Evolutionary conservation across 768 basidiomycete genomes (phyloP).

Genomic region (Naganishia kalamii): DNA sequence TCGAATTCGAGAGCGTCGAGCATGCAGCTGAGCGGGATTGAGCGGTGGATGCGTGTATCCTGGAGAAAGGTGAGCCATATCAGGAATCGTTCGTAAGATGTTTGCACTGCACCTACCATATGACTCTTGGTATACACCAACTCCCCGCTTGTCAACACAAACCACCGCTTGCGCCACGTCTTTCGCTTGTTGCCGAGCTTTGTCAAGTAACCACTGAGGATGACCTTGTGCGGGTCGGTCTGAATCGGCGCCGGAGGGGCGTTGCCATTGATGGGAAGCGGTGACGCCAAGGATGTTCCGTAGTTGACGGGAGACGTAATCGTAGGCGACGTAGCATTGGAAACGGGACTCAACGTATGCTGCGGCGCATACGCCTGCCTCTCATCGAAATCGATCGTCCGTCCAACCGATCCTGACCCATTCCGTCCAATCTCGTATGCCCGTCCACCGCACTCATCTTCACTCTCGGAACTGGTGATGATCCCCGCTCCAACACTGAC

Average conservation of each 20-base stretch:
- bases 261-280: neutral
- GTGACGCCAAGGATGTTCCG: neutral
- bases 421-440: neutral
- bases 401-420: neutral
- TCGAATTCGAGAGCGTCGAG: slow-evolving; percentile 88
- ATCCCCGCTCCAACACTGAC: neutral
- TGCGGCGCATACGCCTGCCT: neutral
- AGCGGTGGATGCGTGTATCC: slow-evolving; percentile 84
- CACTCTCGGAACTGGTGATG: slow-evolving; percentile 4
- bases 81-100: neutral
- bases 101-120: slow-evolving; percentile 62
- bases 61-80: slow-evolving; percentile 43
- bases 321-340: neutral
- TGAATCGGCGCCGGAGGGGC: slow-evolving; percentile 29
- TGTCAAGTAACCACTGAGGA: slow-evolving; percentile 87
- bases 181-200: slow-evolving; percentile 89
- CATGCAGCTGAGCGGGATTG: slow-evolving; percentile 75
- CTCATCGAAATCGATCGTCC: slow-evolving; percentile 8
- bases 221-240: slow-evolving; percentile 67
- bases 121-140: slow-evolving; percentile 85
- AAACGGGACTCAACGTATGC: neutral
- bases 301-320: neutral
- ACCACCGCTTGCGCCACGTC: slow-evolving; percentile 97
- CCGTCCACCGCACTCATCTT: neutral
- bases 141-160: slow-evolving; percentile 80